Base-by-base conservation (phyloP, 441 rosid genomes). In the Theobroma grandiflorum region DNA sequence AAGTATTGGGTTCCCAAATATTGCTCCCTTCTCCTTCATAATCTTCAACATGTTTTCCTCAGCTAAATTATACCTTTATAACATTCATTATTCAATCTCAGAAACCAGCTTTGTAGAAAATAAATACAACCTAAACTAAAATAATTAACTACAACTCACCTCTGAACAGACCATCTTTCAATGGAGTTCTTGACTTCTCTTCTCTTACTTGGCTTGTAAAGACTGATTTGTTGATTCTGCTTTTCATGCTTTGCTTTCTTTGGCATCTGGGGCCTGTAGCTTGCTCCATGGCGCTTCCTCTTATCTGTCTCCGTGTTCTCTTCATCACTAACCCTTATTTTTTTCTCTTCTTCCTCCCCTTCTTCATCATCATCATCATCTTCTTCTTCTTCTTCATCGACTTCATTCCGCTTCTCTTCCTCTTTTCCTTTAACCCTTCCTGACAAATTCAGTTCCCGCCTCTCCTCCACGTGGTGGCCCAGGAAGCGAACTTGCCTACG, bases 21-120 rank as follows among this genome's bases (percentile, higher is more conserved):
- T 91, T n/a, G 98, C 99, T 45, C 84, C 88, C 70, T 90, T 92
- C 77, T 90, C 94, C 89, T 90, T 97, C 93, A 97, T 79, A 76
- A 95, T 90, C 87, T 88, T 95, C 79, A 94, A 67, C 96, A 97
- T 93, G 85, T 92, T 95, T 83, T 43, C 82, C 88, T 93, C 99
- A 42, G 99, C 99, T 83, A 85, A 42, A 43, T 90, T 90, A 82
- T 97, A 97, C 95, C 99, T 96, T 82, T 78, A 67, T 72, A 67
- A 72, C 65, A 62, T 61, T n/a, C 18, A 55, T 4, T 53, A n/a
- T 58, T 78, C 75, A 43, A 69, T 40, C 31, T 50, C n/a, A 20
- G 59, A 8, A 50, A 16, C 20, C 22, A 69, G 40, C 65, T 78
- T 42, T 16, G 40, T 42, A 40, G 53, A 68, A 3, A 37, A 35